Percentiles rank a stretch among this genome's conserved stretches.
These are phyloP conservation scores for Candida dajiaensis DNA, from an alignment of 805 yeast genomes.

Conservation along the genomic window DNA sequence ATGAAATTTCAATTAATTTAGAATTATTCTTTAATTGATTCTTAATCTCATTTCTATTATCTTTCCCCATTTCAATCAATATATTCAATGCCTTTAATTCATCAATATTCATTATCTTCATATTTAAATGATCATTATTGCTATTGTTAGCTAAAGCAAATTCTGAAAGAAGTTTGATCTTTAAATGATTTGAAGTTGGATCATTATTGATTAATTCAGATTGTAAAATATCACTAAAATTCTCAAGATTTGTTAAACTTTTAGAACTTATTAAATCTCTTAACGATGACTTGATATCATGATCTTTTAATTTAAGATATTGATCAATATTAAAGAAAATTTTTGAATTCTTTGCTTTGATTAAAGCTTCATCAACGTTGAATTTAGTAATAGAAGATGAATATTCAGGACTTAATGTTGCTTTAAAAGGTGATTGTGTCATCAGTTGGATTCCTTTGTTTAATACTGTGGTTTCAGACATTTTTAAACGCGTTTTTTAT, in stretches of 20 bases:
- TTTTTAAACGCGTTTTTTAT: background rate
- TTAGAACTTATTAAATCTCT: constrained; percentile 5
- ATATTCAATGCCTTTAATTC: constrained; percentile 8
- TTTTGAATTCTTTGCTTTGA: background rate
- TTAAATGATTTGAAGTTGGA: constrained; percentile 10
- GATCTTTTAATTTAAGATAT: constrained; percentile 2
- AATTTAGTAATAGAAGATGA: background rate
- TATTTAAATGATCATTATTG: constrained; percentile 4
- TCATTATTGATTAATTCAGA: constrained; percentile 10
- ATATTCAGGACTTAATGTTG: background rate
- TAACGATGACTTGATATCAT: background rate
- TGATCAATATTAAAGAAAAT: constrained; percentile 13
- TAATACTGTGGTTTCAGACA: background rate
- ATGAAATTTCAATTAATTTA: constrained; percentile 4
- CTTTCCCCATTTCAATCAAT: constrained; percentile 6
- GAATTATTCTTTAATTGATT: constrained; percentile 13
- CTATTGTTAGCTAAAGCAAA: constrained; percentile 14
- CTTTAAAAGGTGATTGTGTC: background rate
- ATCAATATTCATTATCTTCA: constrained; percentile 10
- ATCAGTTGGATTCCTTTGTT: background rate
- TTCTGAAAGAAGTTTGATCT: constrained; percentile 18
- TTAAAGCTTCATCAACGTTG: constrained; percentile 6
- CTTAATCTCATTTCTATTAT: constrained; percentile 12
- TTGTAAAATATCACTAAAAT: constrained; percentile 10
- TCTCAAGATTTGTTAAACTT: constrained; percentile 1